Evolutionary conservation across 305 asterid species (phyloP), one percentile per base, ranked within the genome.

Genomic region (Ilex paraguariensis): DNA sequence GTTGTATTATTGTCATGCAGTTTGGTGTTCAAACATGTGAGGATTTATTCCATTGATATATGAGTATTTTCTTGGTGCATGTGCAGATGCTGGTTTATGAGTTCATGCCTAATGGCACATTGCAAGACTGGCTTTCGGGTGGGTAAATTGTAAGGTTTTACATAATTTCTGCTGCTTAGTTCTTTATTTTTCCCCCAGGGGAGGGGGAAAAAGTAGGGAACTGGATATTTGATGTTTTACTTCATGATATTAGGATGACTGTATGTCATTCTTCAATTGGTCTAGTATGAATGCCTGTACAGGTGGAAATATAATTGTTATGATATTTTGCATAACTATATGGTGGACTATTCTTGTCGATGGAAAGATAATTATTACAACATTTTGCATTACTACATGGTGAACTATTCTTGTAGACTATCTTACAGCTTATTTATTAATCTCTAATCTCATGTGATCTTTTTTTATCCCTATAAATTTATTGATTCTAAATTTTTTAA

Each of bases 61-160:
- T 64, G 60, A 62, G 59, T 66, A 13, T 64, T 52, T 60, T 44
- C 42, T 56, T 59, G 33, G 45, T 69, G 59, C 53, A 31, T 56
- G 32, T 28, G 78, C 84, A 80, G 82, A 74, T 74, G 83, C 75
- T 77, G 66, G 79, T 80, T 49, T 77, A 80, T 31, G 86, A 80
- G 63, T 80, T 77, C 67, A 77, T 81, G 81, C 77, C 81, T 33
- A 77, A 72, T 62, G 83, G 86, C 49, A 66, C 83, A 52, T 66
- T 80, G 63, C 77, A 73, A 32, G 78, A 80, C 68, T 80, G 86
- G 81, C 79, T 80, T 69, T 74, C 81, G 63, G 83, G 86, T 80
- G 70, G 52, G 66, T 28, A 46, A 58, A 51, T 39, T 56, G 4
- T 10, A 13, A 28, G 14, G 31, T 30, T 63, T 57, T 59, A 39